These are phyloP conservation scores for Colletotrichum magnum DNA, from an alignment of 2,329 filamentous ascomycete genomes.

Conservation along the genomic window DNA sequence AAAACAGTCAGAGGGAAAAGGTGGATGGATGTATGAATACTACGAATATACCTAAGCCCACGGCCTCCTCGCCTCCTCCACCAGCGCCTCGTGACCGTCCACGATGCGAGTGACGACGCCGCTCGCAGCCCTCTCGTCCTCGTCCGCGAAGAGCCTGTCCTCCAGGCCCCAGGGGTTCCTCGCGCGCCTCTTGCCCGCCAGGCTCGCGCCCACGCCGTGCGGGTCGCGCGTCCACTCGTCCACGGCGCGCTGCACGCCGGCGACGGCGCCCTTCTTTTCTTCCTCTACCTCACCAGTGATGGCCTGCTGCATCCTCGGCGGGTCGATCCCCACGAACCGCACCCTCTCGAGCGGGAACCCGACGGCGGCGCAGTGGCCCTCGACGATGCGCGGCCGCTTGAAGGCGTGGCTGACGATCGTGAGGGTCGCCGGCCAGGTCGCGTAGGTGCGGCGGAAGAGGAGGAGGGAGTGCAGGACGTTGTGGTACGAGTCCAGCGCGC, in stretches of 20 bases:
- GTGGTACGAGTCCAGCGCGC: conserved; percentile 87
- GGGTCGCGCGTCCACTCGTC: conserved; percentile 67
- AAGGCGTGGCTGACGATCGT: conserved; percentile 80
- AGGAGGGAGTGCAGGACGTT: conserved; percentile 84
- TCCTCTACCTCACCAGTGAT: conserved; percentile 16
- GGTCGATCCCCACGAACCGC: conserved; percentile 75
- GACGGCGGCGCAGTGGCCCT: conserved; percentile 76
- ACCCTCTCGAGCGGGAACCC: conserved; percentile 63
- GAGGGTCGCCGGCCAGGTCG: conserved; percentile 68
- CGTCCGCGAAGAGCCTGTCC: conserved; percentile 60
- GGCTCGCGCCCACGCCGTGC: conserved; percentile 60
- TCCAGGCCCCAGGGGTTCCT: conserved; percentile 64
- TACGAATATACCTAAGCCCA: conserved; percentile 50
- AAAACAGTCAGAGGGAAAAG: too few relatives aligned
- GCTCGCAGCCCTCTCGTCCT: conserved; percentile 52
- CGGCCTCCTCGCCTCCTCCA: conserved; percentile 54
- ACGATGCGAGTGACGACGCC: conserved; percentile 54
- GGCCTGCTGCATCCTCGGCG: conserved; percentile 60
- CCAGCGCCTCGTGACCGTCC: conserved; percentile 57
- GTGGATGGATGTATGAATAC: background rate
- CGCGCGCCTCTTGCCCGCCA: conserved; percentile 62
- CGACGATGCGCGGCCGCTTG: conserved; percentile 74
- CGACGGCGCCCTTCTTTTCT: conserved; percentile 56
- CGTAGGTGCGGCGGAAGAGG: conserved; percentile 66
- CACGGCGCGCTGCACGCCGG: conserved; percentile 59